Base-by-base conservation (phyloP, 108 stramenopile genomes). In the Craspedostauros australis region DNA sequence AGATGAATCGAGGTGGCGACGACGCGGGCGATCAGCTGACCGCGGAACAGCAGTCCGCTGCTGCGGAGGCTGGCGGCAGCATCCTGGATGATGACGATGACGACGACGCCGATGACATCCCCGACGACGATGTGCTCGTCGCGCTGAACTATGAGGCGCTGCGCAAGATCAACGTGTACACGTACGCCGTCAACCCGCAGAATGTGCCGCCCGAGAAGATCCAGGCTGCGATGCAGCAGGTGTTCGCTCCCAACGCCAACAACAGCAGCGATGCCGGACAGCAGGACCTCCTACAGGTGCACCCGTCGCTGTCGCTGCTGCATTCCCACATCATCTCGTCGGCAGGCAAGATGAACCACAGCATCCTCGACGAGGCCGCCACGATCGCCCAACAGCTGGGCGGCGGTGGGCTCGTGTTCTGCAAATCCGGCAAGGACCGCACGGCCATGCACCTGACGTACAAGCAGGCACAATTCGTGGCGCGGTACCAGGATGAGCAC, bases 381-480 rank as follows among this genome's bases (percentile, higher is more conserved):
- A 68, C 73, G 4, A 53, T 72, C 21, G 72, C 77, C 7, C 82
- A 85, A 39, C 72, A 64, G 47, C 40, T 96, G 21, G 82, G 88
- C 20, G 93, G 91, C 34, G 88, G 91, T 0, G 67, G 72, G 36
- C 55, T 75, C 34, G 79, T 88, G 3, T 92, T 88, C 69, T 96
- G 95, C 72, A 96, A 96, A 56, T 80, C 77, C 47, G 95, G 90
- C 21, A 96, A 96, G 57, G 95, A 96, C 68, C 77, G 95, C 21
- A 94, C 95, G 15, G 87, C 86, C 18, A 96, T 96, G 95, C 87
- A 87, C 41, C 80, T 89, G n/a, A 92, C 89, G 15, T 86, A 83
- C 57, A 87, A 92, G 56, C 82, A 91, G 55, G 84, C 86, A 24
- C 83, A 80, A 41, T 87, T 86, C 54, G 57, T 83, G 7, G 57